Percentiles rank a stretch among this genome's conserved stretches.
Evolutionary conservation across 306 rosid species (phyloP).

Genomic region (Cercis canadensis): DNA sequence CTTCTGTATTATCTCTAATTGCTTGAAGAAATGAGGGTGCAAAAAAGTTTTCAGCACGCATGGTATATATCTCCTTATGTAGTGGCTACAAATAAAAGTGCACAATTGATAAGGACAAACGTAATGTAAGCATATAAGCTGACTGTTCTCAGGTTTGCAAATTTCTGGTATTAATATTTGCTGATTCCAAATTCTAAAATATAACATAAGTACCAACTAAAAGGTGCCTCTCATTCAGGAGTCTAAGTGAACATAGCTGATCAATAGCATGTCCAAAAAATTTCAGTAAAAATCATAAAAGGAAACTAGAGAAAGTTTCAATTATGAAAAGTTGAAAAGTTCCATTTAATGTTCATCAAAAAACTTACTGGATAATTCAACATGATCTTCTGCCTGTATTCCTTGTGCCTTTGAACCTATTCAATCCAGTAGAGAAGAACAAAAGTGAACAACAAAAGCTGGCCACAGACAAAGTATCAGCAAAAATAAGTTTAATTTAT

Average conservation of each 20-base stretch:
- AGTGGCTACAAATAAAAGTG: conserved; percentile 64
- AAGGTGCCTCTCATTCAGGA: conserved; percentile 22
- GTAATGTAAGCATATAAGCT: conserved; percentile 15
- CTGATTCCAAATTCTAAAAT: conserved; percentile 20
- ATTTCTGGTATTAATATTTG: conserved; percentile 20
- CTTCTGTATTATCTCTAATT: conserved; percentile 70
- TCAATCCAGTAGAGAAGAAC: conserved; percentile 36
- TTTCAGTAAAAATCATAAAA: conserved; percentile 27
- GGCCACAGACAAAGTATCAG: conserved; percentile 25
- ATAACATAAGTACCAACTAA: conserved; percentile 5
- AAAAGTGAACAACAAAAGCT: conserved; percentile 7
- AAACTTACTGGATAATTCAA: conserved; percentile 68
- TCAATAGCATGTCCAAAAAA: conserved; percentile 25
- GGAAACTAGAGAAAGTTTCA: conserved; percentile 12
- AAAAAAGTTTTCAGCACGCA: conserved; percentile 75
- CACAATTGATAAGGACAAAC: conserved; percentile 24
- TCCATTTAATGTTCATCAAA: conserved; percentile 15
- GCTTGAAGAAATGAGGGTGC: conserved; percentile 90
- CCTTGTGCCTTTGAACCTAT: conserved; percentile 82
- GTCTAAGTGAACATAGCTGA: conserved; percentile 9
- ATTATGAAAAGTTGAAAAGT: neutral
- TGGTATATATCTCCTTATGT: conserved; percentile 67
- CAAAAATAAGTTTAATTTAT: neutral
- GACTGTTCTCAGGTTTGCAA: conserved; percentile 11
- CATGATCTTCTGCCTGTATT: conserved; percentile 74